phyloP scores from a whole-genome alignment of 306 rosid genomes.

The Neltuma alba region DNA sequence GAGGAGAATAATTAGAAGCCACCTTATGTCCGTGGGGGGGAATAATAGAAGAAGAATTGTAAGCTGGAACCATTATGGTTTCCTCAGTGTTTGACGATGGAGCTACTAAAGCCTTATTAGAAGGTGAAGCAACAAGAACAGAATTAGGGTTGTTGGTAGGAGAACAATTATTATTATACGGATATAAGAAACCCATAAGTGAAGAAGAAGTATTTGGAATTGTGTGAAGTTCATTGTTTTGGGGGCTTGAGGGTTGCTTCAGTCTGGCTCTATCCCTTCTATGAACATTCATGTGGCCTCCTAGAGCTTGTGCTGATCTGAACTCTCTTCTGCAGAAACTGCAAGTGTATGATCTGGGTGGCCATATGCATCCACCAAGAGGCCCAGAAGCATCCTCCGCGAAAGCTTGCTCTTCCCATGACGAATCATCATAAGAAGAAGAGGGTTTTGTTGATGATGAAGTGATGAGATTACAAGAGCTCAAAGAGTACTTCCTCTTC shows the following conservation, averaged over 20 bases:
- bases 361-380: constrained; percentile 93
- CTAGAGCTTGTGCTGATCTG: constrained; percentile 91
- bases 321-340: constrained; percentile 92
- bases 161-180: neutral
- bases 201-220: constrained; percentile 32
- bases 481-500: constrained; percentile 57
- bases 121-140: constrained; percentile 42
- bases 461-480: constrained; percentile 24
- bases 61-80: neutral
- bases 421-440: constrained; percentile 52
- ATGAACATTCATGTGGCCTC: constrained; percentile 98
- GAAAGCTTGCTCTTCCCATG: constrained; percentile 98
- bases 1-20: neutral
- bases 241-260: constrained; percentile 62
- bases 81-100: constrained; percentile 28
- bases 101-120: constrained; percentile 44
- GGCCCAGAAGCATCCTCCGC: constrained; percentile 78
- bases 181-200: constrained; percentile 44
- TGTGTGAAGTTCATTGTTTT: constrained; percentile 36
- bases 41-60: constrained; percentile 5
- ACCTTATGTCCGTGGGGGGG: neutral
- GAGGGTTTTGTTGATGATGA: constrained; percentile 34
- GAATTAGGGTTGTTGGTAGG: constrained; percentile 46
- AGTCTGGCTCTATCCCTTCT: constrained; percentile 88
- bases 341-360: constrained; percentile 91